phyloP scores from a whole-genome alignment of 179 eudicot species.

The Beta macrorhiza region DNA sequence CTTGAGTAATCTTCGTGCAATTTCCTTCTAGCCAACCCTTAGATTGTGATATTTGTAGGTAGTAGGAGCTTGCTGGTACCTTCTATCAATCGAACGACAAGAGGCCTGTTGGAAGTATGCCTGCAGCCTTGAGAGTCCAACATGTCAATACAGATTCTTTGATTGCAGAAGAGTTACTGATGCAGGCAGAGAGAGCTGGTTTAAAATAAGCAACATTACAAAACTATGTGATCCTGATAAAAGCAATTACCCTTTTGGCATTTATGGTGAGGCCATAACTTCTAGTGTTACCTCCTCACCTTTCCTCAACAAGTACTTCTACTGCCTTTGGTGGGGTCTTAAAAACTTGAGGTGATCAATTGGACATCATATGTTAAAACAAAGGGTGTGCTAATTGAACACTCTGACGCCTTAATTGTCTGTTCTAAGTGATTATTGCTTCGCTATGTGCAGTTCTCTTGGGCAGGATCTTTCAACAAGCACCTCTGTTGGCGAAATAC shows the following conservation, averaged over 20 bases:
- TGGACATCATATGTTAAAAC: too few species aligned
- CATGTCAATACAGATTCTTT: conserved; percentile 34
- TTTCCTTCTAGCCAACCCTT: not conserved
- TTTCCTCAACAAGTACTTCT: conserved; percentile 61
- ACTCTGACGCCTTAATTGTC: not conserved
- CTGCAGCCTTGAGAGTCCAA: conserved; percentile 33
- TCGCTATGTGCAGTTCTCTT: conserved; percentile 54
- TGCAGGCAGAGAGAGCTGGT: conserved; percentile 48
- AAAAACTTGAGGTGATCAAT: conserved; percentile 61
- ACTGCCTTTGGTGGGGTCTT: conserved; percentile 95
- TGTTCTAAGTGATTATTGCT: not conserved
- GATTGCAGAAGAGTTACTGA: conserved; percentile 37
- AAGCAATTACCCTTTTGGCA: conserved; percentile 52
- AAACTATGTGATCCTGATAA: conserved; percentile 44
- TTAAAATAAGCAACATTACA: conserved; percentile 37
- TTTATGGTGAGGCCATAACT: conserved; percentile 59
- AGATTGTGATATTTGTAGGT: conserved; percentile 39
- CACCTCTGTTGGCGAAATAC: conserved; percentile 55
- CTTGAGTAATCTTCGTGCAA: too few species aligned
- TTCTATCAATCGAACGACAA: conserved; percentile 71
- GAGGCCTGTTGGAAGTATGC: conserved; percentile 67
- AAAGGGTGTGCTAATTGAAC: too few species aligned
- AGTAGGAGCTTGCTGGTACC: conserved; percentile 86
- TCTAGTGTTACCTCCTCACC: conserved; percentile 49
- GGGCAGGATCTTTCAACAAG: conserved; percentile 68